A percentile compares a stretch with the other conserved stretches of the same genome.
These are phyloP conservation scores for Quercus dentata DNA, from an alignment of 306 rosid species.

Conservation along the genomic window DNA sequence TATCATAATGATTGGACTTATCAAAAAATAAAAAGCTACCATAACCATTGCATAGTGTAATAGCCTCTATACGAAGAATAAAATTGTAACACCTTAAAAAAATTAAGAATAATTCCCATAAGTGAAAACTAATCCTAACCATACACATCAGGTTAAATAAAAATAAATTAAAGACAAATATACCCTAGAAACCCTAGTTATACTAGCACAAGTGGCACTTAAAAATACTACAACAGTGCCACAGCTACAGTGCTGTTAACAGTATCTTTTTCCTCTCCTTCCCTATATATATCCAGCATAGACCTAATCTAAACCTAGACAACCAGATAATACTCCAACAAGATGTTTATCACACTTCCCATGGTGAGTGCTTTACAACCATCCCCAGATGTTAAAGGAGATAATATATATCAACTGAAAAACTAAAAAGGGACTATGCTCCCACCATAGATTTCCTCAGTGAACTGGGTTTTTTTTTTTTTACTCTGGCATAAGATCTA, in stretches of 20 bases:
- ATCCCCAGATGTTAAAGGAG: background rate
- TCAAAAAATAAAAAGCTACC: no score
- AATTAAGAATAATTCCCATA: no score
- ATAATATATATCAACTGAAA: background rate
- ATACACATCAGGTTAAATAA: no score
- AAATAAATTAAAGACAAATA: background rate
- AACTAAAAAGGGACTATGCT: background rate
- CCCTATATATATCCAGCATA: background rate
- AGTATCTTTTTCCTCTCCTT: background rate
- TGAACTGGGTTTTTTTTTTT: background rate
- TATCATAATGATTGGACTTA: no score
- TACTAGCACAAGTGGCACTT: background rate
- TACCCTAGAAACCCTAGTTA: background rate
- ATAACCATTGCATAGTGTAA: no score
- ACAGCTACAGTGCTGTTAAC: background rate
- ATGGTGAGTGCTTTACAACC: background rate
- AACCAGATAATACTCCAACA: background rate
- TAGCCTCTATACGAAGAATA: no score
- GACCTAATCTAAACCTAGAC: background rate
- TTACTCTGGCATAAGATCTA: background rate
- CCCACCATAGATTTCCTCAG: background rate
- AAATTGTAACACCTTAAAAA: no score
- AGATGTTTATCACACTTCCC: background rate
- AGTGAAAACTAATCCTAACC: no score
- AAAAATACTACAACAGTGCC: background rate